A percentile compares a stretch with the other conserved stretches of the same genome.
phyloP scores from a whole-genome alignment of 208 protist species.

The Leptomonas pyrrhocoris region DNA sequence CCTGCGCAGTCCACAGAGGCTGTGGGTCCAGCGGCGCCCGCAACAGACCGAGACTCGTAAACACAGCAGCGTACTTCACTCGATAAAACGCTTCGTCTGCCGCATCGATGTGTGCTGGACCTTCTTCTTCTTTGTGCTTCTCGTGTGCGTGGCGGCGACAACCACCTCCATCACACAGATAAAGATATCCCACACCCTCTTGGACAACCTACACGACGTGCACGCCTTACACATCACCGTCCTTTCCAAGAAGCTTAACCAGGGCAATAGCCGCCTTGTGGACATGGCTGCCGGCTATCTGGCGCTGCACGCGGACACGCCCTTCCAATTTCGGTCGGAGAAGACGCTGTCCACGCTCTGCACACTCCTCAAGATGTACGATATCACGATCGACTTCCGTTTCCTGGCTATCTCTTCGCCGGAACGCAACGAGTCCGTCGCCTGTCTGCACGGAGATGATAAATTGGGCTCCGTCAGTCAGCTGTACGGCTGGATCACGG shows the following conservation, averaged over 20 bases:
- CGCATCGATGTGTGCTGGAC: conserved; percentile 22
- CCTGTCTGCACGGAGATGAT: conserved; percentile 7
- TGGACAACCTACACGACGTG: not conserved
- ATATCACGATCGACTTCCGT: not conserved
- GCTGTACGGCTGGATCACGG: conserved; percentile 5
- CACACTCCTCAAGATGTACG: not conserved
- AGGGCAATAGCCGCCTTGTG: not conserved
- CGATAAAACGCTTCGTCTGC: conserved; percentile 8
- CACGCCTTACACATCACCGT: not conserved
- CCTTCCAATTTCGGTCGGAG: not conserved
- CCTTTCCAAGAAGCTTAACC: not conserved
- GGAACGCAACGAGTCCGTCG: not conserved
- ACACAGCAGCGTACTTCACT: not conserved
- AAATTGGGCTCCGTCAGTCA: not conserved
- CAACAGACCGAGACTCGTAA: conserved; percentile 1
- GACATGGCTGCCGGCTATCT: not conserved
- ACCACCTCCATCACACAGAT: conserved; percentile 10
- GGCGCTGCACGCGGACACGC: not conserved
- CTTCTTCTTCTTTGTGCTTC: conserved; percentile 10
- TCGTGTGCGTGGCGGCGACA: no score
- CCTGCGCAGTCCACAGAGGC: no score
- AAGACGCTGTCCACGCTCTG: conserved; percentile 2
- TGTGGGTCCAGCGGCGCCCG: no score
- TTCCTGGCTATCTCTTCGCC: not conserved
- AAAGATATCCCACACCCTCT: not conserved